These are phyloP conservation scores for Gracilaria domingensis DNA, from an alignment of 23 red algal genomes.

Conservation along the genomic window DNA sequence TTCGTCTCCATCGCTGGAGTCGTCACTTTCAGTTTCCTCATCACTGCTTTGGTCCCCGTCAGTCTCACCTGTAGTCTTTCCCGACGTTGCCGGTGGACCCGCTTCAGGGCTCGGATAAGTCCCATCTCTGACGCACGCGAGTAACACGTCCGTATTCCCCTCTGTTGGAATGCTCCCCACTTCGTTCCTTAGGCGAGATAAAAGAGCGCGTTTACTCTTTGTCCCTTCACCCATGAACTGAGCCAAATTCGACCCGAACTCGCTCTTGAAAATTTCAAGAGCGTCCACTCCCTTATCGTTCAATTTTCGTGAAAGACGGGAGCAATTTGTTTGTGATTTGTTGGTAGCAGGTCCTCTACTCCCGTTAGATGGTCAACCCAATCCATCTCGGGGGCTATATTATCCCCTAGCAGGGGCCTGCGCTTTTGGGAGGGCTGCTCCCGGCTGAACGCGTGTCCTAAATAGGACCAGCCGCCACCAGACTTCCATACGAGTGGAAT, in stretches of 20 bases:
- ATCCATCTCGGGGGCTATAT: background rate
- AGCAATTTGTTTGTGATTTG: background rate
- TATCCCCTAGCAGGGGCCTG: slow-evolving; percentile 8
- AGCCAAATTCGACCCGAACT: background rate
- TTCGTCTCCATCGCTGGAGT: too few species aligned
- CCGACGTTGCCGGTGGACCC: too few species aligned
- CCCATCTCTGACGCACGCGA: background rate
- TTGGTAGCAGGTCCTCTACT: background rate
- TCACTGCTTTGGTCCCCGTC: too few species aligned
- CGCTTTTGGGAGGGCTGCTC: slow-evolving; percentile 24
- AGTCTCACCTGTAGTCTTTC: too few species aligned
- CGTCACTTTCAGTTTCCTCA: too few species aligned
- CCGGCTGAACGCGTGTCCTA: slow-evolving; percentile 11
- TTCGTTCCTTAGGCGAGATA: background rate
- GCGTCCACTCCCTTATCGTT: background rate
- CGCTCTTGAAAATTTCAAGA: background rate
- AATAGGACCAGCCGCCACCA: slow-evolving; percentile 33
- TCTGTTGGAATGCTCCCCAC: background rate
- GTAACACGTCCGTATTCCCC: background rate
- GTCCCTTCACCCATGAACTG: background rate
- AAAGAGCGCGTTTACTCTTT: background rate
- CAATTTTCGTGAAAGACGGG: background rate
- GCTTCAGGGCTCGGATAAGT: too few species aligned
- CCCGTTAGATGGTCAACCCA: background rate
- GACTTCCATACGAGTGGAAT: slow-evolving; percentile 12